Evolutionary conservation across 306 rosid species (phyloP).

Genomic region (barrel medic (Medicago truncatula)): DNA sequence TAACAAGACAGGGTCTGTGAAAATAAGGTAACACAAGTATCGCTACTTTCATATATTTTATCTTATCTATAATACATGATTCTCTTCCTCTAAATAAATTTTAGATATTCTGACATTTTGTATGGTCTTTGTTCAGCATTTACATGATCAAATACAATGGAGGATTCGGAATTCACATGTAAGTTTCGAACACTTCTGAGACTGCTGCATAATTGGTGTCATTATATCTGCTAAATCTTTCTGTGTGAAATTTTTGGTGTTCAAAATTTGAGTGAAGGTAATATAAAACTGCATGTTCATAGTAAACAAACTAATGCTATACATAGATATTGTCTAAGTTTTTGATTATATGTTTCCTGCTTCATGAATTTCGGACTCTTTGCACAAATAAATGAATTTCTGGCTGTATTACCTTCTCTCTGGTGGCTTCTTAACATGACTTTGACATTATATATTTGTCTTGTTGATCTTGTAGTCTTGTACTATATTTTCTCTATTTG

Average conservation of each 20-base stretch:
- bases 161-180: slow-evolving; percentile 95
- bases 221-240: slow-evolving; percentile 26
- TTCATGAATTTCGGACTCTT: slow-evolving; percentile 18
- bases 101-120: slow-evolving; percentile 37
- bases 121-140: slow-evolving; percentile 62
- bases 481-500: slow-evolving; percentile 16
- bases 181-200: slow-evolving; percentile 53
- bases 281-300: slow-evolving; percentile 12
- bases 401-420: slow-evolving; percentile 26
- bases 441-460: not conserved
- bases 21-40: slow-evolving; percentile 13
- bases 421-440: slow-evolving; percentile 4
- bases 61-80: slow-evolving; percentile 25
- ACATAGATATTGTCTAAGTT: not conserved
- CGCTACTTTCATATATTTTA: not conserved
- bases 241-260: not conserved
- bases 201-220: slow-evolving; percentile 25
- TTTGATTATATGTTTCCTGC: slow-evolving; percentile 19
- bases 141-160: slow-evolving; percentile 95
- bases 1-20: not conserved
- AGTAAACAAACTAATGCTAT: slow-evolving; percentile 24
- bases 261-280: slow-evolving; percentile 9
- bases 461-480: slow-evolving; percentile 25
- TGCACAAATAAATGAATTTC: not conserved
- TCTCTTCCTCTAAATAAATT: slow-evolving; percentile 7